Evolutionary conservation across 192 early-diverging fungal species (phyloP).

Genomic region (Gigaspora rosea): DNA sequence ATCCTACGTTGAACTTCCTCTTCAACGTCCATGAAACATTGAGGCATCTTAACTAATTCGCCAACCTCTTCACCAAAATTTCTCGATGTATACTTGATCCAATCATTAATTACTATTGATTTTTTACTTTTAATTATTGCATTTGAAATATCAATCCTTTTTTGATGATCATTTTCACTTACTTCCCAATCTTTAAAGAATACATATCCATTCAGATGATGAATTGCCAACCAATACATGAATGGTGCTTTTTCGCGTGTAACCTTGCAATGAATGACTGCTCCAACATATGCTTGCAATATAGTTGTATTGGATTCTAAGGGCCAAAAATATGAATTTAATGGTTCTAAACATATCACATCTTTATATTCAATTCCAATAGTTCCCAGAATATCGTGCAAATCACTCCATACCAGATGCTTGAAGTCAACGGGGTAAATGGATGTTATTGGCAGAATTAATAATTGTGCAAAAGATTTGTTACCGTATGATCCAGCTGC

Average conservation of each 20-base stretch:
- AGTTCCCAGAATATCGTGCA: conserved; percentile 9
- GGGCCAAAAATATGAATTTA: conserved; percentile 30
- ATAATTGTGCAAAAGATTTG: conserved; percentile 16
- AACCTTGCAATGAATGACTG: background rate
- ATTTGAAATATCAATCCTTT: conserved; percentile 4
- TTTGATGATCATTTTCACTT: background rate
- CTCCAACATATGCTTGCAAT: background rate
- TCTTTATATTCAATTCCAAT: conserved; percentile 26
- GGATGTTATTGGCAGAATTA: background rate
- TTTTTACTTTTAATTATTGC: conserved; percentile 12
- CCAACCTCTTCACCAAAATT: conserved; percentile 13
- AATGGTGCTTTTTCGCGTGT: conserved; percentile 13
- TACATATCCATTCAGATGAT: conserved; percentile 26
- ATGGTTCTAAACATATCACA: conserved; percentile 8
- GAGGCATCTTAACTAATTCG: background rate
- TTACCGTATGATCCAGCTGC: conserved; percentile 25
- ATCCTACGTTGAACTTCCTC: background rate
- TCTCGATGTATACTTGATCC: background rate
- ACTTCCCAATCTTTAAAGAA: background rate
- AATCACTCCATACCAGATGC: conserved; percentile 24
- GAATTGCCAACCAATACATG: conserved; percentile 30
- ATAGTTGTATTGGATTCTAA: conserved; percentile 22
- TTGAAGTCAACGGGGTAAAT: conserved; percentile 19
- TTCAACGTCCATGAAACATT: background rate
- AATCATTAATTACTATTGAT: background rate